Evolutionary conservation across 164 flowering plant genomes (phyloP).

Genomic region (Santalum album): DNA sequence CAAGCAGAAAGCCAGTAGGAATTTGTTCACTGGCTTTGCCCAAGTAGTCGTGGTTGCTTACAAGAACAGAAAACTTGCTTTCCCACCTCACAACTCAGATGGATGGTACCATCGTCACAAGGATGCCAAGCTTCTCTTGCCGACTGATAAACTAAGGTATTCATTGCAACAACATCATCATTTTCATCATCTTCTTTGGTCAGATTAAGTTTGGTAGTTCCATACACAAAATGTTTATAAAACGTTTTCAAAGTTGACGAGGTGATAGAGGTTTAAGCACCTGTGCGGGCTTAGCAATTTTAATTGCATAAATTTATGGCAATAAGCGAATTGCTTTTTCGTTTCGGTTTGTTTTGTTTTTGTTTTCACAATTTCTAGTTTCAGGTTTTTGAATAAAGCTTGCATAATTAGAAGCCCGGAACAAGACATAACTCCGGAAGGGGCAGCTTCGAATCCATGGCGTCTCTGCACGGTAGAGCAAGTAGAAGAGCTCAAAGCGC

Average conservation of each 20-base stretch:
- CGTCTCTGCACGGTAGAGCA: slow-evolving; percentile 45
- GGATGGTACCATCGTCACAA: slow-evolving; percentile 28
- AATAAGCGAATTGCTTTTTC: too few relatives aligned
- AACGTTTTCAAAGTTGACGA: too few relatives aligned
- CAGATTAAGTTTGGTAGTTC: not conserved
- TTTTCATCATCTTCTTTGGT: not conserved
- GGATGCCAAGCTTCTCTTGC: slow-evolving; percentile 23
- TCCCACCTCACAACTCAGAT: slow-evolving; percentile 17
- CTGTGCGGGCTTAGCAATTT: too few relatives aligned
- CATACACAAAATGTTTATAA: too few relatives aligned
- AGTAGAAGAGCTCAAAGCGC: slow-evolving; percentile 57
- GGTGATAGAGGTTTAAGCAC: too few relatives aligned
- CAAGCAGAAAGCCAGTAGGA: slow-evolving; percentile 28
- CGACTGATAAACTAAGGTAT: slow-evolving; percentile 50
- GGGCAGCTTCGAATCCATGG: slow-evolving; percentile 40
- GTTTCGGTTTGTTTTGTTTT: too few relatives aligned
- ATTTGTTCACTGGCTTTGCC: slow-evolving; percentile 40
- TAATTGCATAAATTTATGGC: too few relatives aligned
- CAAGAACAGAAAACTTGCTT: slow-evolving; percentile 32
- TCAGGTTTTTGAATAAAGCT: slow-evolving; percentile 54
- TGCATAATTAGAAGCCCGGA: slow-evolving; percentile 39
- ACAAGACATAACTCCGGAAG: slow-evolving; percentile 27
- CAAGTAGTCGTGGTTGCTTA: slow-evolving; percentile 46
- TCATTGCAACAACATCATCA: not conserved
- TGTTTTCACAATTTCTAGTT: not conserved